Evolutionary conservation across 805 yeast species (phyloP), one percentile per base, ranked within the genome.

Genomic region (Sugiyamaella marilandica): DNA sequence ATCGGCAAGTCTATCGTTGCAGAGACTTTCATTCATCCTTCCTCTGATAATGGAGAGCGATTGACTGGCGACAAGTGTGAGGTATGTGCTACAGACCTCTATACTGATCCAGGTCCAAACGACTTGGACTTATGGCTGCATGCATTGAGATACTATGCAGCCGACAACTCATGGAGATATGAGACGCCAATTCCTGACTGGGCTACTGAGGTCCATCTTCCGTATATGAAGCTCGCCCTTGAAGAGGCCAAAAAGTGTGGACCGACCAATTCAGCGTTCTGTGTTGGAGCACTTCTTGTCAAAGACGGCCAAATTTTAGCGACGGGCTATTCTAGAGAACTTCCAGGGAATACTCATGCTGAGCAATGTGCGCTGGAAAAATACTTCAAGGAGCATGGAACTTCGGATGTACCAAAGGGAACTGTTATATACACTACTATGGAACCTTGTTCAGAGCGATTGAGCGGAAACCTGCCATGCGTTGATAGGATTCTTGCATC

Each of bases 281-380:
- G 91, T 57, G 98, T 94, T n/a, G 99, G 99, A 5, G 95, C 96
- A 0, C 83, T 89, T 0, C 71, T 94, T 3, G 92, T 82, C 0
- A 70, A 77, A 51, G 85, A 86, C 36, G 77, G 77, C 19, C 63
- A 77, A 49, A 73, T 92, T 0, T 65, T 94, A n/a, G 76, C 85
- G 7, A 82, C 87, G 0, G 99, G 99, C 0, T 89, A 80, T 63
- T 88, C 98, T 0, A 76, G 98, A 51, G 99, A 94, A 67, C 71
- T 91, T 1, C 87, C 85, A 16, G 99, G 98, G 0, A 94, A 92
- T 68, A 92, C 99, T 0, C 99, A 92, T 67, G 99, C 99, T 2
- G 99, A 94, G 63, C 97, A 94, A 66, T 85, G 95, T 72, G 97
- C 97, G 0, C 65, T 94, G 52, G 85, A 83, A 32, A 94, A 94